Conservation (phyloP, 2,329 filamentous ascomycete species). For the Botrytis pseudocinerea region DNA sequence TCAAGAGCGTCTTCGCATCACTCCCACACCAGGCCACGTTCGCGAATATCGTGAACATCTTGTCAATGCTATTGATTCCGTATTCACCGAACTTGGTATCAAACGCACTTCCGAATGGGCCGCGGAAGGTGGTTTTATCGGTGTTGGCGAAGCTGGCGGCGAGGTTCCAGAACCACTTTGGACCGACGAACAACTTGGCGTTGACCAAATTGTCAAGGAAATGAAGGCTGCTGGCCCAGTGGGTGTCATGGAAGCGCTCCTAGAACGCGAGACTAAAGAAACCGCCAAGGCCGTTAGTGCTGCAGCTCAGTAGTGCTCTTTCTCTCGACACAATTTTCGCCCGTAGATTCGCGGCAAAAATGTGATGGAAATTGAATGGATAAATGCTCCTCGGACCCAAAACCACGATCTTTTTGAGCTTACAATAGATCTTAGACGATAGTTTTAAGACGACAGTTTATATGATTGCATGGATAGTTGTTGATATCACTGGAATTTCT, state of each 20-base stretch:
- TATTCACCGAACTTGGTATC: conserved; percentile 86
- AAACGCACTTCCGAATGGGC: conserved; percentile 95
- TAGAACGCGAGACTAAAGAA: conserved; percentile 54
- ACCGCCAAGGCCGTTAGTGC: conserved; percentile 40
- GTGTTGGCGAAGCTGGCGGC: conserved; percentile 74
- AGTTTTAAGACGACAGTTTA: not conserved
- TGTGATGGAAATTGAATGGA: not conserved
- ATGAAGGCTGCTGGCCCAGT: conserved; percentile 52
- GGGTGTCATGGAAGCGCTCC: conserved; percentile 58
- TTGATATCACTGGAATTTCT: conserved; percentile 25
- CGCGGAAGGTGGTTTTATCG: conserved; percentile 87
- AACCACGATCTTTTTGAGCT: conserved; percentile 40
- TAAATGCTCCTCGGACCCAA: conserved; percentile 41
- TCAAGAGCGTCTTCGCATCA: conserved; percentile 95
- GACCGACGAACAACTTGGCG: conserved; percentile 84
- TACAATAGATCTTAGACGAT: conserved; percentile 23
- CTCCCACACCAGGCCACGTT: conserved; percentile 89
- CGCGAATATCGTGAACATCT: conserved; percentile 84
- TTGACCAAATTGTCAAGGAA: conserved; percentile 65
- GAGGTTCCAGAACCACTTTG: conserved; percentile 72
- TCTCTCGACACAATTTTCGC: not conserved
- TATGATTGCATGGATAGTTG: conserved; percentile 10
- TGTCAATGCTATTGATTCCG: conserved; percentile 77
- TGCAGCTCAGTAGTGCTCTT: conserved; percentile 32
- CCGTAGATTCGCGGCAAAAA: not conserved